Percentiles rank a stretch among this genome's conserved stretches.
Conservation (phyloP, 1,139 yeast genomes). For the Nakaseomyces sp. region DNA sequence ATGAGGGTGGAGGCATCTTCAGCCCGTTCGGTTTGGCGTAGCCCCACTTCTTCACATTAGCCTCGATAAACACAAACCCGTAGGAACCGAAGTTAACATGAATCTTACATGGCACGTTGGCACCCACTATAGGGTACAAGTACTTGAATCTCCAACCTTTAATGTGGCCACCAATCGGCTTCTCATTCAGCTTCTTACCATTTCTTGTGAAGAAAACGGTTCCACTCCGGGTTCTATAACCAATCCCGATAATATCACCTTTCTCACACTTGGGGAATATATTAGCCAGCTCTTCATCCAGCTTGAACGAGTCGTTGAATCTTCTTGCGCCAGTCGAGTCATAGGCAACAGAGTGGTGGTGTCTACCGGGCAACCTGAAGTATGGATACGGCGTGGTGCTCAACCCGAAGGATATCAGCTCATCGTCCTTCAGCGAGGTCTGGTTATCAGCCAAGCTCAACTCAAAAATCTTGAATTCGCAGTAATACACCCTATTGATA, state of each 20-base stretch:
- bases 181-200: constrained; percentile 60
- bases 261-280: constrained; percentile 66
- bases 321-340: constrained; percentile 79
- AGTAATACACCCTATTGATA: constrained; percentile 81
- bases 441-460: constrained; percentile 35
- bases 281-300: constrained; percentile 42
- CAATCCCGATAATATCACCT: constrained; percentile 64
- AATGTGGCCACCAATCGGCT: constrained; percentile 64
- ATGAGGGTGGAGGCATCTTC: constrained; percentile 66
- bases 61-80: constrained; percentile 92
- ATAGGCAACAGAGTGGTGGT: constrained; percentile 74
- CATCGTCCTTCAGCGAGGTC: constrained; percentile 16
- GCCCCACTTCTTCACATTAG: constrained; percentile 83
- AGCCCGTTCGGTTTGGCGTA: constrained; percentile 67
- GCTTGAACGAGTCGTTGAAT: constrained; percentile 65
- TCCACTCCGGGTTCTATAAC: constrained; percentile 52
- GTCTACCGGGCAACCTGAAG: constrained; percentile 69
- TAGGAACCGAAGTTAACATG: constrained; percentile 83
- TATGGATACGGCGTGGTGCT: constrained; percentile 85
- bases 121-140: constrained; percentile 83
- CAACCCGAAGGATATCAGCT: constrained; percentile 63
- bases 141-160: constrained; percentile 73
- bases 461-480: constrained; percentile 66
- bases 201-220: constrained; percentile 61
- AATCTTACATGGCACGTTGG: constrained; percentile 63